phyloP scores from a whole-genome alignment of 257 asterid genomes.

The Fraxinus excelsior region DNA sequence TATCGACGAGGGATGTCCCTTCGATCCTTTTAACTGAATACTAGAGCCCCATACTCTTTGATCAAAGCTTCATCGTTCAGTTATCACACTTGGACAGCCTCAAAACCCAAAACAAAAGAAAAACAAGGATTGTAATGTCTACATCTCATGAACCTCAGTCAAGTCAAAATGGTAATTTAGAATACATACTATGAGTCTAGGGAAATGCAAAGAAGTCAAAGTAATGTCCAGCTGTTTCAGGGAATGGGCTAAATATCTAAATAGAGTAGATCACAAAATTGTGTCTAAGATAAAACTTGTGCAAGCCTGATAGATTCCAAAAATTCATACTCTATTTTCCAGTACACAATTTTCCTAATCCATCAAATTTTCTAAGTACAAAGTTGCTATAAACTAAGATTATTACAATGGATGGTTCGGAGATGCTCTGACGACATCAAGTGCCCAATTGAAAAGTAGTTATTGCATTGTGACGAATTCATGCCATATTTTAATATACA shows the following conservation, averaged over 20 bases:
- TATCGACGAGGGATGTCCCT: neutral
- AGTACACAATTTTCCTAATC: neutral
- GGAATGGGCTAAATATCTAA: neutral
- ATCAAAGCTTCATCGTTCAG: neutral
- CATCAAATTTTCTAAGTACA: neutral
- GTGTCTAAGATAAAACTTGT: neutral
- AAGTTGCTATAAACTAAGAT: no score
- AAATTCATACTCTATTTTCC: neutral
- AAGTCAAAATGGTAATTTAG: neutral
- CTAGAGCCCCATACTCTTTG: neutral
- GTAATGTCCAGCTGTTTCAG: constrained; percentile 8
- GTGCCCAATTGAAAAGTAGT: no score
- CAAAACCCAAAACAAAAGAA: constrained; percentile 4
- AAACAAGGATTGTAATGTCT: neutral
- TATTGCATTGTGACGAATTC: no score
- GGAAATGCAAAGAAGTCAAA: neutral
- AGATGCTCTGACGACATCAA: no score
- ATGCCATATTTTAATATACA: no score
- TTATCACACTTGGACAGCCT: neutral
- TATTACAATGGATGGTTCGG: no score
- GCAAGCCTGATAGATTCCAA: neutral
- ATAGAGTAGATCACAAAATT: neutral
- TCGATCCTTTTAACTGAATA: constrained; percentile 13
- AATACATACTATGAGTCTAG: neutral
- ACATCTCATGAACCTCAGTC: neutral